Evolutionary conservation across 257 asterid species (phyloP), one percentile per base, ranked within the genome.

Genomic region (Jaltomata sinuosa): DNA sequence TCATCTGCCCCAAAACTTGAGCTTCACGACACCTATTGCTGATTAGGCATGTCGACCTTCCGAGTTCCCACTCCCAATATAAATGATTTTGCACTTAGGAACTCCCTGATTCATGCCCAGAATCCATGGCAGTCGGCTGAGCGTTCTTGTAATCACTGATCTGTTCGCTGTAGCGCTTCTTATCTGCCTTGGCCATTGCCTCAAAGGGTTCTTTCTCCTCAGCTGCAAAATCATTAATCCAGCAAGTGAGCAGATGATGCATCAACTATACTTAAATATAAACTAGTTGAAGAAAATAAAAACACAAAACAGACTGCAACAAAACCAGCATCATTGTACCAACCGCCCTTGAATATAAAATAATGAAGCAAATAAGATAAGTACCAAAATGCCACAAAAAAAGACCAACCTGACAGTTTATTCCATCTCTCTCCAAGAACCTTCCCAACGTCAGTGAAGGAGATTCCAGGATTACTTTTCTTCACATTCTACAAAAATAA

Each of bases 351-450:
- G 69, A 21, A 15, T 47, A 25, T 11, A 67, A 45, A 50, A n/a
- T 27, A 54, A 25, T 22, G 36, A 72, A 22, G 11, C 57, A 27
- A 27, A 76, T 15, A 76, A 25, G 16, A 76, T n/a, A 15, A 45
- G 2, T 64, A 64, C 9, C 81, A 25, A 11, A 94, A 94, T 89
- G 89, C 34, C 16, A 61, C 16, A 36, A 78, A 18, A 11, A 77
- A 22, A 52, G n/a, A 15, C 87, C 55, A 87, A 94, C 98, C 97
- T 89, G 99, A 91, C 91, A 95, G 32, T 90, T 93, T 95, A 64
- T 95, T 90, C 99, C 98, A 94, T 88, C 93, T 89, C 47, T 95
- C 99, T 16, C 99, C 99, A 27, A 94, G 93, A 62, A 86, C 95
- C 89, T 85, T 94, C 55, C 97, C 99, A 42, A 92, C 84, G 2